These are phyloP conservation scores for Candida tropicalis DNA, from an alignment of 1,139 yeast genomes.

Conservation along the genomic window DNA sequence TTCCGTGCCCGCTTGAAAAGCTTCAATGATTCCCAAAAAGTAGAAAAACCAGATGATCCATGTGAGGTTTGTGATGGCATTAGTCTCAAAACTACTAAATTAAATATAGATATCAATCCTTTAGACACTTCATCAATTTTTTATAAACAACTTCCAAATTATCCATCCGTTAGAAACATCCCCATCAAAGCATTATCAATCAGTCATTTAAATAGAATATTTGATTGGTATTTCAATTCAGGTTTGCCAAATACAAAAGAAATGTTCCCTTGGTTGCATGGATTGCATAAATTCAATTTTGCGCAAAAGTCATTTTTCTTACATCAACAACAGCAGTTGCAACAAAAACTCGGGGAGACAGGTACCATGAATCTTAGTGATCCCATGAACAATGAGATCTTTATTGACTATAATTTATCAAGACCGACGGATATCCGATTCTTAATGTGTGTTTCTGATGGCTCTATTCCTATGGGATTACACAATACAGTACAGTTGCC, in stretches of 20 bases:
- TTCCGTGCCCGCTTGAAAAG: constrained; percentile 44
- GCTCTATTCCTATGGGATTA: constrained; percentile 29
- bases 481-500: constrained; percentile 63
- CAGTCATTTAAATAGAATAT: constrained; percentile 34
- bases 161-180: constrained; percentile 1
- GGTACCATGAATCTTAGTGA: constrained; percentile 1
- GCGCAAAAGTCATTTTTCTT: constrained; percentile 50
- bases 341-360: constrained; percentile 9
- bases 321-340: constrained; percentile 27
- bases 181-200: constrained; percentile 28
- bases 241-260: constrained; percentile 66
- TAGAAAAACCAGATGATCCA: constrained; percentile 5
- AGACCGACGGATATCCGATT: constrained; percentile 36
- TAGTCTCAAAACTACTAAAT: constrained; percentile 41
- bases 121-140: constrained; percentile 26
- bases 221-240: constrained; percentile 50
- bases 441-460: constrained; percentile 51
- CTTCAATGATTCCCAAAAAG: constrained; percentile 26
- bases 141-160: constrained; percentile 17
- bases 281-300: constrained; percentile 55
- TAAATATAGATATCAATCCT: constrained; percentile 30
- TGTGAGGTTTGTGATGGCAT: constrained; percentile 45
- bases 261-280: constrained; percentile 94
- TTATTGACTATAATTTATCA: constrained; percentile 15
- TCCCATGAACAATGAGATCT: constrained; percentile 7